Base-by-base conservation (phyloP, 2,329 filamentous ascomycete species). In the Colletotrichum gloeosporioides region DNA sequence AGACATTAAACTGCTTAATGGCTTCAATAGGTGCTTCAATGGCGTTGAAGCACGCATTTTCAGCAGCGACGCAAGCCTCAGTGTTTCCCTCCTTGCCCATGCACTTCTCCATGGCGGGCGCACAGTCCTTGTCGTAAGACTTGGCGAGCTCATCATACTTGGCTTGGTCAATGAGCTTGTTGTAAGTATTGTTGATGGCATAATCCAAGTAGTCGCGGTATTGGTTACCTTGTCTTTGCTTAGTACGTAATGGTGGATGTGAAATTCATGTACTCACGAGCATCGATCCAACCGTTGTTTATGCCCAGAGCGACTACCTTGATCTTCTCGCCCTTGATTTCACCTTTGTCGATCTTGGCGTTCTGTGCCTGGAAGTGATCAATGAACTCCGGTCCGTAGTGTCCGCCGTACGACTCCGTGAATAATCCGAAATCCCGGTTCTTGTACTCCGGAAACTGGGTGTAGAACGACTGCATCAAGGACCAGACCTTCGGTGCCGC, bases 371-470 rank as follows among this genome's bases (percentile, higher is more conserved):
- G 83, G 79, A 93, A 90, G 79, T 90, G 90, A 12, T 86, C 83
- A 18, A 88, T 87, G 76, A 92, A 91, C 29, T 88, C 88, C 1
- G 91, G 91, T 2, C 89, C 90, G 78, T 90, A 92, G 73, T 90
- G 88, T n/a, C 90, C 90, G 31, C 90, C 91, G 76, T 92, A 92
- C 0, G 87, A 89, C 77, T 89, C 86, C 7, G 89, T 87, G 69
- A 88, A 90, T 70, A 92, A 85, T 6, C 88, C 87, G 74, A 91
- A 89, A 75, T 92, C 89, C 59, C 89, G 88, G 4, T 89, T 89
- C 80, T 90, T 88, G 80, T 94, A 93, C 34, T 88, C 87, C 0
- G 91, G 92, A 74, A 94, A 94, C 34, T 91, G 89, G 6, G 89
- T 86, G 71, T 92, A 91, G 87, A 92, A 95, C 2, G 88, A 87